Evolutionary conservation across 225 moss, liverwort and hornwort species (phyloP).

Genomic region (Asterella californica): DNA sequence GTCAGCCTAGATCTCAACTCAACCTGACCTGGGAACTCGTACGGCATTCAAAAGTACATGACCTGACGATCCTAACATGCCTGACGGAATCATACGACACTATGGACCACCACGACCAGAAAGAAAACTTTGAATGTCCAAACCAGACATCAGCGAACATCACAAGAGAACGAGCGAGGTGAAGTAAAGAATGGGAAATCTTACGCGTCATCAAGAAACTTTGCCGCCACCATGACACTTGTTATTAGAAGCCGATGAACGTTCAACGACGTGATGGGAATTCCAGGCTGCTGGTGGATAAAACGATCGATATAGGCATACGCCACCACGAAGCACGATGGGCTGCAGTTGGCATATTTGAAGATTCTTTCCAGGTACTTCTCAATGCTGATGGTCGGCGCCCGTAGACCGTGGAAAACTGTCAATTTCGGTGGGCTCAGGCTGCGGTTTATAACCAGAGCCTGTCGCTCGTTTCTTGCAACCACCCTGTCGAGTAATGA

Average conservation of each 20-base stretch:
- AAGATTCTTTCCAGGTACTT: slow-evolving; percentile 57
- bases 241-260: slow-evolving; percentile 53
- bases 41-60: background rate
- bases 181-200: background rate
- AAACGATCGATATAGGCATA: slow-evolving; percentile 59
- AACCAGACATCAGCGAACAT: background rate
- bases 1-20: background rate
- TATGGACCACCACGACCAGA: background rate
- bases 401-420: slow-evolving; percentile 52
- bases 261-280: slow-evolving; percentile 54
- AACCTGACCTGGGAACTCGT: background rate
- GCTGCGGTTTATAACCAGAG: slow-evolving; percentile 36
- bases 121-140: background rate
- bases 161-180: too few species aligned
- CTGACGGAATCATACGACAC: background rate
- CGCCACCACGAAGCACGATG: slow-evolving; percentile 56
- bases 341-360: slow-evolving; percentile 59
- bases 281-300: slow-evolving; percentile 48
- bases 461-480: slow-evolving; percentile 47
- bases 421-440: slow-evolving; percentile 48
- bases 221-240: slow-evolving; percentile 59
- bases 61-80: background rate
- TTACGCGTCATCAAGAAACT: slow-evolving; percentile 60
- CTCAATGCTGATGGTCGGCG: slow-evolving; percentile 56
- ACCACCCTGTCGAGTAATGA: slow-evolving; percentile 50